Base-by-base conservation (phyloP, 352 stramenopile genomes). In the Peronospora destructor region DNA sequence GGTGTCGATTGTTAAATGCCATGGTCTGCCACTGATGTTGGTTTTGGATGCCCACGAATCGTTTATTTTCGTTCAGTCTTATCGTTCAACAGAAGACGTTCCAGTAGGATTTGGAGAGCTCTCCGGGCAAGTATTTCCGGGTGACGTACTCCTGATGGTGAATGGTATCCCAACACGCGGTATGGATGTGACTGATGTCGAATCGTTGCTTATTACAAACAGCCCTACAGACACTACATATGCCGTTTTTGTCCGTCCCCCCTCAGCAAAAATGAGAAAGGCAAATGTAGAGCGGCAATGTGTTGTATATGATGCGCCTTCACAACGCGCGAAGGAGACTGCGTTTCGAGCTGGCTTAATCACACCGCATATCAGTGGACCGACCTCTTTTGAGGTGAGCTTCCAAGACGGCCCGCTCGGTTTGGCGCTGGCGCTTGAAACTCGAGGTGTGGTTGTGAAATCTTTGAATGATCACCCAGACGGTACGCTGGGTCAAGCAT, bases 381-480 rank as follows among this genome's bases (percentile, higher is more conserved):
- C 49, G 6, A 43, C 40, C 34, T 57, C 63, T 13, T 83, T 66
- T 39, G 76, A 88, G 6, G 78, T 93, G n/a, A 71, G 57, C 8
- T 93, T 93, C 33, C 56, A 70, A 39, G 60, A 79, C 6, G 83
- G 83, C 0, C 83, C 79, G 6, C 66, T 93, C 26, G 83, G 83
- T 30, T 67, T 93, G 11, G 83, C 78, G 1, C 49, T 93, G 7
- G 72, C 79, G 11, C 71, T 93, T 4, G 83, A 93, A 51, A 39
- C 65, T 11, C 68, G 74, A 19, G 66, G 71, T 11, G 80, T 93
- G 25, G 55, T 83, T 32, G 83, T 93, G 2, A 87, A 87, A 46
- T 93, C 83, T 0, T 45, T 93, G 19, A 93, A 89, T 44, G 71
- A 88, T 30, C 68, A 84, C 14, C 43, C 69, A 13, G 66, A 85